A percentile compares a stretch with the other conserved stretches of the same genome.
Conservation (phyloP, 345 rosid genomes). For the Eucalyptus pauciflora region DNA sequence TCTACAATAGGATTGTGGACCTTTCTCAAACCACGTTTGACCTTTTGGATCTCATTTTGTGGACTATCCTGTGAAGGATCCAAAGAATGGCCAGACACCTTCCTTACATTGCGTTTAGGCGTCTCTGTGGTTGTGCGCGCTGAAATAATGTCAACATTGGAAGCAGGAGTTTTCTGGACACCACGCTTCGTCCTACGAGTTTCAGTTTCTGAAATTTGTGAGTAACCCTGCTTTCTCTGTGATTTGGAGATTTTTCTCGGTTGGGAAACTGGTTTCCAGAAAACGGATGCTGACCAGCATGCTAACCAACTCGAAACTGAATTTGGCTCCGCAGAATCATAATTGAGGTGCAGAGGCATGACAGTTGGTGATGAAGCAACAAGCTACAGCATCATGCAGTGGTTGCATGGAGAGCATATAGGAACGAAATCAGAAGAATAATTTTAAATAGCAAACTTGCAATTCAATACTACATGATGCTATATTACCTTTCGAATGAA, state of each 20-base stretch:
- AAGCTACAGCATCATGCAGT: constrained; percentile 42
- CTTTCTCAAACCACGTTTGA: constrained; percentile 81
- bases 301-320: constrained; percentile 69
- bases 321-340: constrained; percentile 47
- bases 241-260: constrained; percentile 44
- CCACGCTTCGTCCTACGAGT: constrained; percentile 52
- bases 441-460: neutral
- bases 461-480: neutral
- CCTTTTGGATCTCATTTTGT: constrained; percentile 83
- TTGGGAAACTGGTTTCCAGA: constrained; percentile 70
- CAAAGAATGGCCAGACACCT: constrained; percentile 41
- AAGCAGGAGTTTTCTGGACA: constrained; percentile 45
- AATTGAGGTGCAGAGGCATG: constrained; percentile 43
- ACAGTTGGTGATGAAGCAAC: constrained; percentile 58
- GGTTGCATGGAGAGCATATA: neutral
- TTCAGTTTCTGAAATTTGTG: constrained; percentile 44
- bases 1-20: constrained; percentile 66
- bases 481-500: constrained; percentile 56
- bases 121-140: constrained; percentile 44
- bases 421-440: neutral
- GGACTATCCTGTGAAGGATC: constrained; percentile 60
- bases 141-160: constrained; percentile 26
- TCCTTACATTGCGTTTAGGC: constrained; percentile 55
- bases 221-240: constrained; percentile 33
- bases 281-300: constrained; percentile 62